Conservation (phyloP, 805 yeast species). For the Candida wancherniae region DNA sequence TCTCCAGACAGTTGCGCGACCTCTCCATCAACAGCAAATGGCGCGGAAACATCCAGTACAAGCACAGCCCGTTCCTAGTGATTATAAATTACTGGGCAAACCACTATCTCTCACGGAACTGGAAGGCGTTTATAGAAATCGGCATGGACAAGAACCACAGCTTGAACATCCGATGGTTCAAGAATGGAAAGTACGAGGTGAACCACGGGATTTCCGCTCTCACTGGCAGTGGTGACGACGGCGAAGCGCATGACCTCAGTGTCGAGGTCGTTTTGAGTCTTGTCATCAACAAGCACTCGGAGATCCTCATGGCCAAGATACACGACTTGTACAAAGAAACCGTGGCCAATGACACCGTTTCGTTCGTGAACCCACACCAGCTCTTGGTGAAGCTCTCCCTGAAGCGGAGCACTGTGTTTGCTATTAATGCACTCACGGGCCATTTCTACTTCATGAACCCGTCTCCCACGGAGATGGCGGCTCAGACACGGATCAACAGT, state of each 20-base stretch:
- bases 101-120: constrained; percentile 40
- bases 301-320: constrained; percentile 25
- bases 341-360: constrained; percentile 10
- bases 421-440: constrained; percentile 39
- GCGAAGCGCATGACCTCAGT: constrained; percentile 29
- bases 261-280: constrained; percentile 31
- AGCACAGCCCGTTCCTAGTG: constrained; percentile 51
- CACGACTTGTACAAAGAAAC: constrained; percentile 12
- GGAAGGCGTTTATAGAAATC: constrained; percentile 54
- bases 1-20: constrained; percentile 53
- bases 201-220: constrained; percentile 16
- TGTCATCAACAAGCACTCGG: constrained; percentile 38
- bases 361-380: constrained; percentile 30
- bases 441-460: constrained; percentile 38
- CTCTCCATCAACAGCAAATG: constrained; percentile 45
- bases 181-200: constrained; percentile 43
- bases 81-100: constrained; percentile 59
- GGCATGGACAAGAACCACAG: constrained; percentile 48
- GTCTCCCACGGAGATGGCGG: constrained; percentile 29
- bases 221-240: constrained; percentile 7
- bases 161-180: constrained; percentile 58
- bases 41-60: constrained; percentile 57
- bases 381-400: constrained; percentile 30
- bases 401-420: constrained; percentile 28
- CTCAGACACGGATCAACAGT: constrained; percentile 29